Percentiles rank a stretch among this genome's conserved stretches.
phyloP scores from a whole-genome alignment of 148 eudicot species.

The Arctostaphylos glauca region DNA sequence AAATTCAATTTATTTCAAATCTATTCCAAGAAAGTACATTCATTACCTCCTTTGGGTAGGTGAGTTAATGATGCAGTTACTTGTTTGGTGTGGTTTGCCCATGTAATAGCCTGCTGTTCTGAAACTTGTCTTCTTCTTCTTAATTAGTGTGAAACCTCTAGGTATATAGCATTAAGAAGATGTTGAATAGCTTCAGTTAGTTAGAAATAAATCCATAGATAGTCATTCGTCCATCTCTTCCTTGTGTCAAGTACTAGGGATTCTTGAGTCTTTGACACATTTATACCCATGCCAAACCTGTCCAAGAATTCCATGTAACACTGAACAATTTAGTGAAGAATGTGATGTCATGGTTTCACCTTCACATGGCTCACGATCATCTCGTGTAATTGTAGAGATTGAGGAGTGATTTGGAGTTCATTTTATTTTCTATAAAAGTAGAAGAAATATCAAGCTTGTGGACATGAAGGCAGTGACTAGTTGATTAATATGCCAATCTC shows the following conservation, averaged over 20 bases:
- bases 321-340: too few species aligned
- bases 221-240: too few species aligned
- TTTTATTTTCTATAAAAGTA: too few species aligned
- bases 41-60: background rate
- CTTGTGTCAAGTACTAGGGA: too few species aligned
- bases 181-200: background rate
- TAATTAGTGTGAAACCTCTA: background rate
- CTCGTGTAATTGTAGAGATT: background rate
- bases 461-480: too few species aligned
- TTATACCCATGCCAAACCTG: too few species aligned
- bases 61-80: background rate
- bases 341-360: background rate
- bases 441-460: too few species aligned
- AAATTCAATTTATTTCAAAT: background rate
- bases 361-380: background rate
- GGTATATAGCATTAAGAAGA: background rate
- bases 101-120: background rate
- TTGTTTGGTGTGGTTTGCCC: background rate
- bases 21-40: background rate
- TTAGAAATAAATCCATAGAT: background rate
- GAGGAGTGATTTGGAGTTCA: background rate
- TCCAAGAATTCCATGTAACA: too few species aligned
- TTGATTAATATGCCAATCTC: too few species aligned
- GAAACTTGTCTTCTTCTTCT: background rate
- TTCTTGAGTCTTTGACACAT: too few species aligned